Base-by-base conservation (phyloP, 306 rosid species). In the Corylus avellana region DNA sequence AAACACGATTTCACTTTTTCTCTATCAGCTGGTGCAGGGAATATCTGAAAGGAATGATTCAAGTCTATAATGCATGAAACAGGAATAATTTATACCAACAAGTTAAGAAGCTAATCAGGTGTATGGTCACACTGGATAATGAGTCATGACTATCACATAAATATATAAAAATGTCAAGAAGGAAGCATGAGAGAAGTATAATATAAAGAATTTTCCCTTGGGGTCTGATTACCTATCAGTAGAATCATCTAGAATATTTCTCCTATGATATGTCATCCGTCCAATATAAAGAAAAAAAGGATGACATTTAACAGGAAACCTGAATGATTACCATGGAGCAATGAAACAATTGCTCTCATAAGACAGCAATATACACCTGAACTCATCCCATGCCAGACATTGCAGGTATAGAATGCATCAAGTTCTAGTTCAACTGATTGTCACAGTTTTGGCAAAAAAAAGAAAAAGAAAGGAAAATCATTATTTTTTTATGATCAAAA, bases 1-100 rank as follows among this genome's bases (percentile, higher is more conserved):
- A 92, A 81, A 86, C 98, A 95, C 67, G 98, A 95, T 83, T 95
- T 95, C 32, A 95, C 90, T 81, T 75, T 94, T 82, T 95, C 98
- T 73, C 96, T 89, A 53, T 92, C 98, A 54, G 85, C 89, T 32
- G 94, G 91, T 0, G 97, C 88, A 25, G 98, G 94, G 79, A 95
- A 92, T 59, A 88, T 90, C 98, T 95, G 85, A 75, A 10, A 73
- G 64, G 57, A 74, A 77, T 42, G 54, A 75, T 82, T 63, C 74
- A 56, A 62, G 48, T 80, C 70, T 11, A 10, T 63, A 75, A 16
- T 66, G 54, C 73, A 44, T 11, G 25, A 16, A 53, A 77, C 32
- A 64, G 22, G 39, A 59, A 74, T 32, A 22, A 13, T 80, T 50
- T 49, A 22, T 42, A 68, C 53, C 22, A 54, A 56, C 64, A 51